A percentile compares a stretch with the other conserved stretches of the same genome.
Evolutionary conservation across 495 filamentous ascomycete genomes (phyloP).

Genomic region (Beverwykella pulmonaria): DNA sequence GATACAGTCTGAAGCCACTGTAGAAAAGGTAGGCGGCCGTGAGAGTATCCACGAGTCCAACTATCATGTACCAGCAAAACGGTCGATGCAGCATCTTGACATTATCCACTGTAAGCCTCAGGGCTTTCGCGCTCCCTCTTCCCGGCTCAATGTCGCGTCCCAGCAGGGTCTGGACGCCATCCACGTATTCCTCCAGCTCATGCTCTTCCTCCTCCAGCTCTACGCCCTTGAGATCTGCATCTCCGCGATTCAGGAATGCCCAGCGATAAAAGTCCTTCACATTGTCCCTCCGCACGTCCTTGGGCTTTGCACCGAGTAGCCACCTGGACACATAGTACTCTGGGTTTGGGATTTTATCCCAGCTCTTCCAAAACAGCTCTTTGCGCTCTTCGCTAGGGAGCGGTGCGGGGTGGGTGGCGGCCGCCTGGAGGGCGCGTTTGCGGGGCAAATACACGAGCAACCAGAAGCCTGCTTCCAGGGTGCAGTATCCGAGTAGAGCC

Average conservation of each 20-base stretch:
- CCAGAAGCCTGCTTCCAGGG: conserved; percentile 57
- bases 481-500: conserved; percentile 12
- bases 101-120: conserved; percentile 67
- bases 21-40: conserved; percentile 50
- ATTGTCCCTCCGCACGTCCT: conserved; percentile 66
- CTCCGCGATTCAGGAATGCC: conserved; percentile 57
- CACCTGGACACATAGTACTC: conserved; percentile 62
- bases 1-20: conserved; percentile 50
- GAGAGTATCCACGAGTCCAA: conserved; percentile 53
- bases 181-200: conserved; percentile 63
- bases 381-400: conserved; percentile 47
- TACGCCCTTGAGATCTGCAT: conserved; percentile 21
- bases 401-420: conserved; percentile 57
- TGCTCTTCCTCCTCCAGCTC: conserved; percentile 45
- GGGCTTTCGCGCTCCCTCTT: conserved; percentile 54
- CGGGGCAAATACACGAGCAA: conserved; percentile 59
- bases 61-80: conserved; percentile 62
- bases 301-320: conserved; percentile 63
- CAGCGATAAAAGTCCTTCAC: conserved; percentile 65
- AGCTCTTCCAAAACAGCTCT: conserved; percentile 59
- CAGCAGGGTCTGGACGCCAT: conserved; percentile 52
- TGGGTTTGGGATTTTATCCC: conserved; percentile 56
- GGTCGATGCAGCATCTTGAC: conserved; percentile 63
- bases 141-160: conserved; percentile 54
- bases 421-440: conserved; percentile 52